Conservation (phyloP, 768 basidiomycete species). For the Collybiopsis luxurians region DNA sequence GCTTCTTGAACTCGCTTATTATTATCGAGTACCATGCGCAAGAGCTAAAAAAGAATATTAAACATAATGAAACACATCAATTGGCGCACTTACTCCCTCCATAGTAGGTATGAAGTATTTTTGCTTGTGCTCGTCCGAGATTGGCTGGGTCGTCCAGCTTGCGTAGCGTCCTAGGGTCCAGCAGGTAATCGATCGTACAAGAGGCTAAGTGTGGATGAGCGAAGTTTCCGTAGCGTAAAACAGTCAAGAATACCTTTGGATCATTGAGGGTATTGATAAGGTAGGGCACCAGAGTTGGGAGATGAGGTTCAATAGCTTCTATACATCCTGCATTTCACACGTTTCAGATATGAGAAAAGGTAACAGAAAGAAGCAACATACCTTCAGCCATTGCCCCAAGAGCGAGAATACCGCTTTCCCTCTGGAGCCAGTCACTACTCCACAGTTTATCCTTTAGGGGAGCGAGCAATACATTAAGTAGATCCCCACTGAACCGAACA, state of each 20-base stretch:
- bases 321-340: constrained; percentile 77
- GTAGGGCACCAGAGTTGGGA: constrained; percentile 92
- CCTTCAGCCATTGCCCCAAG: constrained; percentile 99
- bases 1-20: constrained; percentile 99
- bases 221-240: no score
- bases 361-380: constrained; percentile 28
- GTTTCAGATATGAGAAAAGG: neutral
- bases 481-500: constrained; percentile 86
- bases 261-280: constrained; percentile 88
- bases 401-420: constrained; percentile 94
- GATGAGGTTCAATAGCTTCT: constrained; percentile 90
- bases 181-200: constrained; percentile 97
- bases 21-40: constrained; percentile 95
- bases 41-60: constrained; percentile 52
- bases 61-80: constrained; percentile 13
- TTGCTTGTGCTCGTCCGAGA: constrained; percentile 84
- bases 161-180: constrained; percentile 99
- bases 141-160: constrained; percentile 90
- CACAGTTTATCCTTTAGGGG: constrained; percentile 93
- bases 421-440: constrained; percentile 88
- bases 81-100: constrained; percentile 75
- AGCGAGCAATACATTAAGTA: constrained; percentile 84
- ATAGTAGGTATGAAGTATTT: constrained; percentile 95
- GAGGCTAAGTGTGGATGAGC: no score
- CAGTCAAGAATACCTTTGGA: constrained; percentile 68